Percentiles rank a stretch among this genome's conserved stretches.
phyloP scores from a whole-genome alignment of 306 rosid genomes.

The Prunus fruticosa region DNA sequence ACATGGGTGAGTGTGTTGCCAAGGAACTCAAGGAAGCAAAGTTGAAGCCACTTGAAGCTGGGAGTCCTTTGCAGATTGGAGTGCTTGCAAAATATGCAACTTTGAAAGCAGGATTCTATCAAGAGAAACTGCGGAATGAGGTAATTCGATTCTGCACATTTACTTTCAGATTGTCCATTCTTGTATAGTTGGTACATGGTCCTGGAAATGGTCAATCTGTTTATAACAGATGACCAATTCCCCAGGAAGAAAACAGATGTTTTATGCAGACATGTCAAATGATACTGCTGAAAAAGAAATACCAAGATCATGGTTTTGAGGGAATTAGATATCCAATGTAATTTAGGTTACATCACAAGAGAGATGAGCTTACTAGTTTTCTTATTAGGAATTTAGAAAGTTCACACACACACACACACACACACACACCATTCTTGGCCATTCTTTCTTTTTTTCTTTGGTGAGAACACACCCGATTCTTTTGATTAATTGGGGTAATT shows the following conservation, averaged over 20 bases:
- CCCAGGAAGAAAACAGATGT: neutral
- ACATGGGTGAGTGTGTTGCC: slow-evolving; percentile 74
- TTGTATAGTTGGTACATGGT: neutral
- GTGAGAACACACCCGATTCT: too few relatives aligned
- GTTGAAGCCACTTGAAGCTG: slow-evolving; percentile 79
- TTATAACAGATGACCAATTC: neutral
- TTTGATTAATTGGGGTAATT: too few relatives aligned
- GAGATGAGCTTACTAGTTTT: too few relatives aligned
- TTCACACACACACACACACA: too few relatives aligned
- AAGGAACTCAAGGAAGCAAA: slow-evolving; percentile 86
- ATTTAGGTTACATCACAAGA: too few relatives aligned
- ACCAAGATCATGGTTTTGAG: too few relatives aligned
- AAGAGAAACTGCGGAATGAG: slow-evolving; percentile 75
- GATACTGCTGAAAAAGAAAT: too few relatives aligned
- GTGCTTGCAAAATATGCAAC: slow-evolving; percentile 65
- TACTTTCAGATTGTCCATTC: neutral
- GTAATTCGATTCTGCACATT: slow-evolving; percentile 32
- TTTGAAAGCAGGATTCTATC: slow-evolving; percentile 66
- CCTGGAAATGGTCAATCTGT: neutral
- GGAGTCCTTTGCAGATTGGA: slow-evolving; percentile 69
- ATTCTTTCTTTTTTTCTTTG: too few relatives aligned
- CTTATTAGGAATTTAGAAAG: too few relatives aligned
- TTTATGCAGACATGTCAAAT: too few relatives aligned
- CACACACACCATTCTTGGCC: too few relatives aligned
- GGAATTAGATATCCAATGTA: too few relatives aligned